Conservation (phyloP, 192 early-diverging fungal species). For the Fimicolochytrium jonesii region DNA sequence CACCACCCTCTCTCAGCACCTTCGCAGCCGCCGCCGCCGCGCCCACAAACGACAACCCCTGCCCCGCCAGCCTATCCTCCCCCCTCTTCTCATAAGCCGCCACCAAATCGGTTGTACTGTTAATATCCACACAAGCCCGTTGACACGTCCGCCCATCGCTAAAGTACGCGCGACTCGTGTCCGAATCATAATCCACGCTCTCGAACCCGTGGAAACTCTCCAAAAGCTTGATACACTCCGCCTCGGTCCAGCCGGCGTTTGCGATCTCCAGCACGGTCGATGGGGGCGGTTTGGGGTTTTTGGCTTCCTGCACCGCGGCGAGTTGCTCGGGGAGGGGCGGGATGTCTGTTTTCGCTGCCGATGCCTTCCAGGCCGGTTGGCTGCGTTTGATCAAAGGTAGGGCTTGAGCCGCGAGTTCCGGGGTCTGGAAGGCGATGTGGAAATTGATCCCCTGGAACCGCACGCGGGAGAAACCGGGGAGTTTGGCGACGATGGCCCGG, state of each 20-base stretch:
- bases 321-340: slow-evolving; percentile 20
- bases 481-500: slow-evolving; percentile 2
- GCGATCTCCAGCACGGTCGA: neutral
- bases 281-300: neutral
- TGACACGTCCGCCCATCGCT: neutral
- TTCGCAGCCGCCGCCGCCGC: too few species aligned
- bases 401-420: slow-evolving; percentile 20
- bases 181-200: neutral
- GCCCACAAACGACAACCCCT: too few species aligned
- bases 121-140: neutral
- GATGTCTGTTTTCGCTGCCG: slow-evolving; percentile 23
- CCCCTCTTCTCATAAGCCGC: too few species aligned
- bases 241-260: neutral
- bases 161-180: neutral
- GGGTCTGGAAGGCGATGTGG: slow-evolving; percentile 20
- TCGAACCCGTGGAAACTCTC: neutral
- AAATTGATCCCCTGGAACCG: slow-evolving; percentile 27
- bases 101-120: slow-evolving; percentile 2
- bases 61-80: too few species aligned
- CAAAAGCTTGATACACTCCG: neutral
- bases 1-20: too few species aligned
- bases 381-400: neutral
- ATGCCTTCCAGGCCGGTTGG: slow-evolving; percentile 6
- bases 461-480: slow-evolving; percentile 28
- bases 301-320: neutral